These are phyloP conservation scores for Pythium vanterpoolii DNA, from an alignment of 352 stramenopile genomes.

Conservation along the genomic window DNA sequence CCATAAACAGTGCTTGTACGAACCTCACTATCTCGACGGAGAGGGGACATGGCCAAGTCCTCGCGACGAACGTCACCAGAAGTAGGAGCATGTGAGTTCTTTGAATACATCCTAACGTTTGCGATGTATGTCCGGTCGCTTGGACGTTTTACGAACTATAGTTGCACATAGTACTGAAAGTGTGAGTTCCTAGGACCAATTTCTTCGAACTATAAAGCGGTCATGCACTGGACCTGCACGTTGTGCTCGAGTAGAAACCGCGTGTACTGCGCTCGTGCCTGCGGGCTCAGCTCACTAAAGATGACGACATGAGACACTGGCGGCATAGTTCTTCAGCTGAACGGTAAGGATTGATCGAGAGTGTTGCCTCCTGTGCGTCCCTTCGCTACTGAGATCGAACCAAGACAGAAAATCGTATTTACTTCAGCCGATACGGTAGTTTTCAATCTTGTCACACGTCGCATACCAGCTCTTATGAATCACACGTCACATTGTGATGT, in stretches of 20 bases:
- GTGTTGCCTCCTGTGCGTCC: too few species aligned
- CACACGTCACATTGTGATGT: too few species aligned
- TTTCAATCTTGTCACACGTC: too few species aligned
- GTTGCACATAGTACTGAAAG: background rate
- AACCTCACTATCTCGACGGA: background rate
- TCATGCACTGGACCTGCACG: constrained; percentile 45
- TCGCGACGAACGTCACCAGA: background rate
- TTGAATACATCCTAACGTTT: constrained; percentile 28
- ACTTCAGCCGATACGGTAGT: too few species aligned
- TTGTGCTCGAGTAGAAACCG: constrained; percentile 66
- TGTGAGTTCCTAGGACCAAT: background rate
- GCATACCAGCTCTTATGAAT: too few species aligned
- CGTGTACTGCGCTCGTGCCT: constrained; percentile 58
- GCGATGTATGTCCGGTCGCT: constrained; percentile 56
- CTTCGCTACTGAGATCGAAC: too few species aligned
- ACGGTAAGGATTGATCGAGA: background rate
- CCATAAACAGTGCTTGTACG: background rate
- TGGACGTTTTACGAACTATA: constrained; percentile 46
- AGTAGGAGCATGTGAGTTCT: background rate
- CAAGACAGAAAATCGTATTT: too few species aligned
- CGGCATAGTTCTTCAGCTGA: background rate
- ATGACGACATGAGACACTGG: constrained; percentile 44
- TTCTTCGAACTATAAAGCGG: background rate
- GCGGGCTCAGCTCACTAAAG: constrained; percentile 59
- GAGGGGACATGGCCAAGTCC: background rate